These are phyloP conservation scores for Rhodotorula kratochvilovae DNA, from an alignment of 768 basidiomycete species.

Conservation along the genomic window DNA sequence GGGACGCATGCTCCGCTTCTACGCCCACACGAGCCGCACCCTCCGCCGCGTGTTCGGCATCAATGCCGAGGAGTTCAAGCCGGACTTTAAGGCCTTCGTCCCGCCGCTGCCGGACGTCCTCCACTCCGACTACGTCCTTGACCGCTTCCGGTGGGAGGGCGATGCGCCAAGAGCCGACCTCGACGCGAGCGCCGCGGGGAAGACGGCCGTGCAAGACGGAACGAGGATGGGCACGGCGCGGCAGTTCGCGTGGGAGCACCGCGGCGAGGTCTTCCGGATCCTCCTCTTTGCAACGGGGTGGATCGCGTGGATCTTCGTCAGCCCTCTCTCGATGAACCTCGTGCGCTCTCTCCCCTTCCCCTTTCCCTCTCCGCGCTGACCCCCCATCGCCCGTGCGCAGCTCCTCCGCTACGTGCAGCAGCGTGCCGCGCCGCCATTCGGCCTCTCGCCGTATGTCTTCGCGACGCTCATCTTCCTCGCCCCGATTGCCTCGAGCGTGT, in stretches of 20 bases:
- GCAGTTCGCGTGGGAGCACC: slow-evolving; percentile 17
- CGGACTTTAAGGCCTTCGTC: slow-evolving; percentile 7
- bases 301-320: slow-evolving; percentile 31
- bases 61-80: too few species aligned
- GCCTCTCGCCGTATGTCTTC: slow-evolving; percentile 30
- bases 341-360: not conserved
- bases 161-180: not conserved
- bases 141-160: slow-evolving; percentile 18
- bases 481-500: slow-evolving; percentile 21
- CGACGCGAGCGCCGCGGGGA: not conserved
- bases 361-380: not conserved
- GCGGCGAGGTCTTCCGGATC: slow-evolving; percentile 4
- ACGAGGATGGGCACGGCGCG: not conserved
- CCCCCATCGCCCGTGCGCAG: not conserved
- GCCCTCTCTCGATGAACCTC: slow-evolving; percentile 34
- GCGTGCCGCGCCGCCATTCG: slow-evolving; percentile 4
- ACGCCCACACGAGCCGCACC: not conserved
- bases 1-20: slow-evolving; percentile 21
- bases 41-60: not conserved
- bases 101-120: slow-evolving; percentile 19
- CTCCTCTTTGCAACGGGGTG: slow-evolving; percentile 21
- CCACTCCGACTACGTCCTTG: slow-evolving; percentile 10
- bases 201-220: not conserved
- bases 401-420: slow-evolving; percentile 35
- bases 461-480: slow-evolving; percentile 26